These are phyloP conservation scores for Cercospora berteroae DNA, from an alignment of 2,329 filamentous ascomycete genomes.

Conservation along the genomic window DNA sequence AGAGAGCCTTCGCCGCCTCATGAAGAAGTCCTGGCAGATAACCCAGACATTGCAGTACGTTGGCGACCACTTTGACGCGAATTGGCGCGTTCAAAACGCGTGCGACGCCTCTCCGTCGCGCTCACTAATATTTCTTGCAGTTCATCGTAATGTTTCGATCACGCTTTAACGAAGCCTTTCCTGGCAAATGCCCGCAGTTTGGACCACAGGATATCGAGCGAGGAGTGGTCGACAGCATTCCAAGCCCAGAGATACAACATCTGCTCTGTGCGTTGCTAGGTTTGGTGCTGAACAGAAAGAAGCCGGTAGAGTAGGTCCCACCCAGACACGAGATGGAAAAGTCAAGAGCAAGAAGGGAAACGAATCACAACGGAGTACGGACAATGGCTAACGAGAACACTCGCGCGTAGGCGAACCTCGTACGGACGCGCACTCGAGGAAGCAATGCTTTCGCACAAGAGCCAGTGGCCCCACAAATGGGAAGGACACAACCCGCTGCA, in stretches of 20 bases:
- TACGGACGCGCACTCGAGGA: constrained; percentile 93
- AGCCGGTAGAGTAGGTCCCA: constrained; percentile 86
- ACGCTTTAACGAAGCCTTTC: constrained; percentile 86
- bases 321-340: constrained; percentile 9
- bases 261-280: constrained; percentile 86
- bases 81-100: constrained; percentile 35
- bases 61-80: constrained; percentile 27
- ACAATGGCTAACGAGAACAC: constrained; percentile 35
- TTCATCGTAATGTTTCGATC: constrained; percentile 98
- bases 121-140: constrained; percentile 56
- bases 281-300: constrained; percentile 91
- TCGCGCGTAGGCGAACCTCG: constrained; percentile 70
- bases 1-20: constrained; percentile 84
- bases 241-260: constrained; percentile 80
- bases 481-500: constrained; percentile 77
- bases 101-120: constrained; percentile 24
- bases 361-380: background rate
- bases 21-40: constrained; percentile 85
- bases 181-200: constrained; percentile 81
- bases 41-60: constrained; percentile 88
- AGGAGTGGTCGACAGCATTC: constrained; percentile 73
- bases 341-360: background rate
- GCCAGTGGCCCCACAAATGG: constrained; percentile 87
- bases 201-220: constrained; percentile 93
- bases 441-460: constrained; percentile 77